phyloP scores from a whole-genome alignment of 164 flowering plant genomes.

The Litsea cubeba region DNA sequence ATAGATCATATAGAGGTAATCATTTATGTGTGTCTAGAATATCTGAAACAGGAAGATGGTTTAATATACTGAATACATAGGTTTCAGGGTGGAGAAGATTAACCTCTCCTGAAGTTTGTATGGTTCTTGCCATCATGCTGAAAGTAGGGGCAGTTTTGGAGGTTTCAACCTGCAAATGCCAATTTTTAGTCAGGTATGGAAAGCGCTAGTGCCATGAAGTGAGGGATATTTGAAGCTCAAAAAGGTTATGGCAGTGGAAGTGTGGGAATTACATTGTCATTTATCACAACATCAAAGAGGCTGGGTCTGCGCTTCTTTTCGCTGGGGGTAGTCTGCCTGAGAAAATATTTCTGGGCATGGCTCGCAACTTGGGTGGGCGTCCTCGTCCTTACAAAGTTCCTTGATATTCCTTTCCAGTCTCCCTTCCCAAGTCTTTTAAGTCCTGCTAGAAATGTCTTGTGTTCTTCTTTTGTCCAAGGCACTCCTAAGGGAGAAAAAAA shows the following conservation, averaged over 20 bases:
- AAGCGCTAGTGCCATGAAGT: not conserved
- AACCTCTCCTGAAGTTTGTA: not conserved
- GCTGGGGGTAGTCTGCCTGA: slow-evolving; percentile 16
- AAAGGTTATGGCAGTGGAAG: not conserved
- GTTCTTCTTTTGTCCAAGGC: slow-evolving; percentile 48
- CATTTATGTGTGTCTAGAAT: not conserved
- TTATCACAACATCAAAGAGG: slow-evolving; percentile 28
- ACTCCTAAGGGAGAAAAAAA: slow-evolving; percentile 17
- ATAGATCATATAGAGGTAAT: not conserved
- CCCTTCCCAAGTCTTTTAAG: slow-evolving; percentile 39
- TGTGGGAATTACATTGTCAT: slow-evolving; percentile 11
- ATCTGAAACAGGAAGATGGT: not conserved
- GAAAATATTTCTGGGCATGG: slow-evolving; percentile 45
- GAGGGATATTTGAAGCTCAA: not conserved
- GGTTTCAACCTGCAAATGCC: not conserved
- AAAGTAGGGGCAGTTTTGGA: not conserved
- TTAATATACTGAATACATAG: not conserved
- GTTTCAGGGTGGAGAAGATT: not conserved
- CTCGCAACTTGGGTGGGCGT: slow-evolving; percentile 45
- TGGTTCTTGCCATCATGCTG: not conserved
- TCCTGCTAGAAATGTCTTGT: slow-evolving; percentile 32
- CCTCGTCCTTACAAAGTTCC: slow-evolving; percentile 33
- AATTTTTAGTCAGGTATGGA: not conserved
- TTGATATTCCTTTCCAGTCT: slow-evolving; percentile 44
- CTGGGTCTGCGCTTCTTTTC: slow-evolving; percentile 29